Percentiles rank a stretch among this genome's conserved stretches.
Conservation (phyloP, 352 stramenopile species). For the Pythium biforme region DNA sequence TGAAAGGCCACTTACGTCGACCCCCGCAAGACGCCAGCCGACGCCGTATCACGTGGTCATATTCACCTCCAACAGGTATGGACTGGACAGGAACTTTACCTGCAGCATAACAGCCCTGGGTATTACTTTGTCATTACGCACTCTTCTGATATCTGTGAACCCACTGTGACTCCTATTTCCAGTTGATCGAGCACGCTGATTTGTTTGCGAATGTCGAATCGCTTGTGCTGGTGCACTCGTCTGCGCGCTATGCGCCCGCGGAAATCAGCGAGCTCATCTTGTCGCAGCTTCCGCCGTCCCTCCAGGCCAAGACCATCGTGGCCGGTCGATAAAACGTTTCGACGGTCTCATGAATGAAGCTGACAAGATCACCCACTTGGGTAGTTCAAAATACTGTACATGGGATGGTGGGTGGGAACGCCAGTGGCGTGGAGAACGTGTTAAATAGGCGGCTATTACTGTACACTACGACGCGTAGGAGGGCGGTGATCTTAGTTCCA, state of each 20-base stretch:
- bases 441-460: constrained; percentile 17
- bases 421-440: neutral
- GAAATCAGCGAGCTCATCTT: constrained; percentile 37
- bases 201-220: constrained; percentile 49
- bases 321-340: constrained; percentile 10
- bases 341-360: neutral
- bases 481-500: constrained; percentile 44
- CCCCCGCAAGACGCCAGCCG: constrained; percentile 37
- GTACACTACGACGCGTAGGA: constrained; percentile 3
- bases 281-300: constrained; percentile 31
- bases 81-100: neutral
- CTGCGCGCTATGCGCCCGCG: constrained; percentile 47
- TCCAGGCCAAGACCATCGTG: constrained; percentile 47
- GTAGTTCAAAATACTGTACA: neutral
- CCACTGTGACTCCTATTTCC: neutral
- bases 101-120: neutral
- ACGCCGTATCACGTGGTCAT: constrained; percentile 60
- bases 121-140: neutral
- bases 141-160: neutral
- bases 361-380: too few species aligned
- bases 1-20: constrained; percentile 65
- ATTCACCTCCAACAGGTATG: constrained; percentile 73
- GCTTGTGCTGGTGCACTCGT: constrained; percentile 78
- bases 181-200: constrained; percentile 41
- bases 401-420: neutral